Percentiles rank a stretch among this genome's conserved stretches.
phyloP scores from a whole-genome alignment of 139 green algal genomes.

The Chlamydomonas sp. region DNA sequence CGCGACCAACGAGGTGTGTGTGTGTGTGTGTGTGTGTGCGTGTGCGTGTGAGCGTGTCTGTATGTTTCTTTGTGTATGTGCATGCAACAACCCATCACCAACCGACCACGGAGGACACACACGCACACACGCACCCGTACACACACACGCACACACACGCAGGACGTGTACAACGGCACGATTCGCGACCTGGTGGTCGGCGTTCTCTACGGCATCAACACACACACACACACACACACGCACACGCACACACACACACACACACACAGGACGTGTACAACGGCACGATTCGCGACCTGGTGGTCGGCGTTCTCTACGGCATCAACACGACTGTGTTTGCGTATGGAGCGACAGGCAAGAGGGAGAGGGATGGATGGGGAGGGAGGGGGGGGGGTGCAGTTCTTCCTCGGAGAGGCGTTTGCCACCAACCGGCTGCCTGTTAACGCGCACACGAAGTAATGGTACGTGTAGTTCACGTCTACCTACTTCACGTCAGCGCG shows the following conservation, averaged over 20 bases:
- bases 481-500: too few species aligned
- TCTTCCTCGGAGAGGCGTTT: too few species aligned
- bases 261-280: constrained; percentile 60
- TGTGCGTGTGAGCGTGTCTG: neutral
- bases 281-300: constrained; percentile 51
- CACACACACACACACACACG: constrained; percentile 1
- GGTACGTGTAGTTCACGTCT: constrained; percentile 1
- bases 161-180: constrained; percentile 63
- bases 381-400: too few species aligned
- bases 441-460: neutral
- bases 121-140: too few species aligned
- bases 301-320: constrained; percentile 56
- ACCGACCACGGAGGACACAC: too few species aligned
- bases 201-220: constrained; percentile 68
- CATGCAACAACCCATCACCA: neutral
- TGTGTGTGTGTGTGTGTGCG: neutral
- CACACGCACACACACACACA: constrained; percentile 1
- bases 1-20: constrained; percentile 66
- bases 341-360: constrained; percentile 61
- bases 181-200: constrained; percentile 51
- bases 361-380: too few species aligned
- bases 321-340: constrained; percentile 77
- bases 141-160: neutral
- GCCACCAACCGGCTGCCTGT: too few species aligned
- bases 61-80: constrained; percentile 2